Evolutionary conservation across 495 filamentous ascomycete genomes (phyloP), one percentile per base, ranked within the genome.

Genomic region (Hypoxylon fuscum): DNA sequence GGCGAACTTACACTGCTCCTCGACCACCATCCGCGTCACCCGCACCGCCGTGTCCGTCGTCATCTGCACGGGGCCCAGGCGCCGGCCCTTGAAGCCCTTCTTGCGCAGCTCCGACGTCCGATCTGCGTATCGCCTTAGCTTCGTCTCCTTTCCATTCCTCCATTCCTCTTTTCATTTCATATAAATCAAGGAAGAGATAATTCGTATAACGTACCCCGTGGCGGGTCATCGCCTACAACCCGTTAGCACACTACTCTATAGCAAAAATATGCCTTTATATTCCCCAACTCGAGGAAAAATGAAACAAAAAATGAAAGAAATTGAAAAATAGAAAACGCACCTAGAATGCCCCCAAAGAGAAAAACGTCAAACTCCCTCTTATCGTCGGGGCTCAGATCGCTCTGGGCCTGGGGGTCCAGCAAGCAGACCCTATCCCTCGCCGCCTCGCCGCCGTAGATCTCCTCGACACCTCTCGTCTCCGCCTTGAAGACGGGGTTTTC

Each of bases 1-100:
- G 8, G 15, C 25, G 38, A 35, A 18, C 79, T 64, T 68, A 96
- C 93, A 81, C 78, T 90, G 88, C 42, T 91, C 85, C 60, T 96
- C 88, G 8, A 93, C 84, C 12, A 98, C 89, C 71, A 96, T 85
- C 55, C 96, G 85, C 32, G 95, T 97, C 8, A 97, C 95, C 56
- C 95, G 82, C 29, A 96, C 95, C 0, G 95, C 95, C 14, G 95
- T 98, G 74, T 98, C 95, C 0, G 95, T 98, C 7, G 95, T 98
- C 95, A 98, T 98, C 75, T 98, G 95, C 65, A 93, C 86, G 12
- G 93, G 92, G 0, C 96, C 96, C 40, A 98, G 80, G 58, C 93
- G 84, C 51, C 95, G 88, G 40, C 94, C 93, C 61, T 87, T 79
- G 68, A 93, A 98, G 20, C 96, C 96, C 73, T 96, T 96, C 71